Evolutionary conservation across 1,284 basidiomycete species (phyloP), one percentile per base, ranked within the genome.

Genomic region (Leccinum subrobustum): DNA sequence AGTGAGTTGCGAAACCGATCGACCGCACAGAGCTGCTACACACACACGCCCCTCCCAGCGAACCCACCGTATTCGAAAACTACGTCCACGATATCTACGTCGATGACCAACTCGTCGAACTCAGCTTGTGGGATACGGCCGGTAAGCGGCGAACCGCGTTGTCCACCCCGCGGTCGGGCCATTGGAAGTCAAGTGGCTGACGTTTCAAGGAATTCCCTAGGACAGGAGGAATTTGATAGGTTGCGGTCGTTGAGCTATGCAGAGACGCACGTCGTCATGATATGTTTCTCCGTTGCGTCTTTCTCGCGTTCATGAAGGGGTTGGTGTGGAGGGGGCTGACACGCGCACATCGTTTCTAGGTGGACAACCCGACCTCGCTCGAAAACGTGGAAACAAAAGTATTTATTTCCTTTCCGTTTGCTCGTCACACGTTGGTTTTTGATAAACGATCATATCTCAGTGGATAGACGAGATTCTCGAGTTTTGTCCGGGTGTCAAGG

Each of bases 41-140:
- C 20, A 48, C 47, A 20, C 16, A 18, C 70, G 16, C 12, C 16
- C 25, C 60, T 1, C n/a, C 14, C 18, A 94, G 92, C 68, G 93
- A 96, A 76, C 94, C 92, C 4, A 95, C 93, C 8, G 92, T 95
- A 8, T 95, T 96, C 66, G 94, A 96, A 75, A 96, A 96, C 77
- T 95, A 95, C 70, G 92, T 96, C 6, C 92, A 95, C 71, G 89
- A 92, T 65, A 76, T 95, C 52, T 83, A 83, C 63, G 84, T 97
- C 25, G 93, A 95, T 61, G 92, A 92, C 35, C 88, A 92, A 66
- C 73, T 84, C 20, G 88, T 98, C 11, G 96, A 98, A 71, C 79
- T 98, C 54, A 93, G 93, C 70, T 73, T 98, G 61, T 98, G 96
- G 96, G 96, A 98, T 74, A 98, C 96, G 47, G 96, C 96, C 42